Evolutionary conservation across 441 rosid species (phyloP).

Genomic region (Pelargonium cotyledonis): DNA sequence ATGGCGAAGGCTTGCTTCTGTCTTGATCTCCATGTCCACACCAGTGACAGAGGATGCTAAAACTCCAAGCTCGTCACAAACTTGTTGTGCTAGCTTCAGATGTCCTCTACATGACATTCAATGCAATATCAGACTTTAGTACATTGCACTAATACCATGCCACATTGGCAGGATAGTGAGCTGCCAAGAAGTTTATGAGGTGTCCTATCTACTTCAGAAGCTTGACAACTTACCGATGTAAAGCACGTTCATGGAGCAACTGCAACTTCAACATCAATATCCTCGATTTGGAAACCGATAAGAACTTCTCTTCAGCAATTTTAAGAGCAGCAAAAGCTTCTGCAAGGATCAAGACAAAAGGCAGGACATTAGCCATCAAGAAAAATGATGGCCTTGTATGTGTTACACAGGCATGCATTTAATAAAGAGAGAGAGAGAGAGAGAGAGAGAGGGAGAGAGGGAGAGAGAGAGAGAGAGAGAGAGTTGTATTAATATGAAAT

Average conservation of each 20-base stretch:
- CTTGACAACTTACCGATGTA: slow-evolving; percentile 56
- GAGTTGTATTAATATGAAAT: too few relatives aligned
- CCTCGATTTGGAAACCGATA: slow-evolving; percentile 69
- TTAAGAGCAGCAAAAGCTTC: slow-evolving; percentile 90
- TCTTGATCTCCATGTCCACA: slow-evolving; percentile 86
- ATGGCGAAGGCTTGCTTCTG: slow-evolving; percentile 84
- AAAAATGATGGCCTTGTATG: not conserved
- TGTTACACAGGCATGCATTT: slow-evolving; percentile 4
- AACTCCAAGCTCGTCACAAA: slow-evolving; percentile 81
- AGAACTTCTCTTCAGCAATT: slow-evolving; percentile 68
- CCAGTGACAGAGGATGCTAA: slow-evolving; percentile 69
- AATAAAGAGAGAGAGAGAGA: not conserved
- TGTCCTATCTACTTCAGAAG: too few relatives aligned
- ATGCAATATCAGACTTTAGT: slow-evolving; percentile 18
- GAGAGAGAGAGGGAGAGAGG: too few relatives aligned
- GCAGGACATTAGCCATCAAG: not conserved
- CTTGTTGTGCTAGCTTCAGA: slow-evolving; percentile 75
- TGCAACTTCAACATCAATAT: slow-evolving; percentile 75
- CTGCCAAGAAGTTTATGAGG: too few relatives aligned
- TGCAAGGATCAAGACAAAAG: slow-evolving; percentile 22
- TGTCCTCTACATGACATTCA: slow-evolving; percentile 51
- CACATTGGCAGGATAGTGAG: too few relatives aligned
- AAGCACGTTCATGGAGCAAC: slow-evolving; percentile 81
- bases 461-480: not conserved
- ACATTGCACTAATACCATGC: not conserved